Conservation (phyloP, 1,284 basidiomycete genomes). For the Pyrrhoderma noxium region DNA sequence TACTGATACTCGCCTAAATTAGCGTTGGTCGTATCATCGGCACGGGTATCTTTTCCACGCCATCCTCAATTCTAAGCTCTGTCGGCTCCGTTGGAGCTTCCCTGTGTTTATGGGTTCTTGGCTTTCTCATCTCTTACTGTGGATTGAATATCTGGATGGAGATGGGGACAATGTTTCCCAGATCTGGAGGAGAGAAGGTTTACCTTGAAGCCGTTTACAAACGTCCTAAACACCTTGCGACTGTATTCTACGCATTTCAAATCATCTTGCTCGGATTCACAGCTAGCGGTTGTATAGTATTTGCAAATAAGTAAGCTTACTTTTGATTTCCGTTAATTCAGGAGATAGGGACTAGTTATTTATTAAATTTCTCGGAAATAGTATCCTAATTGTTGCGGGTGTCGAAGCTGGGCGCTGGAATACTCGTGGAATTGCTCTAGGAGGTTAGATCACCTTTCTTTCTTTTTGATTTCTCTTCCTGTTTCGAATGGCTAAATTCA, state of each 20-base stretch:
- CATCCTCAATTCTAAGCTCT: constrained; percentile 45
- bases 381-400: constrained; percentile 43
- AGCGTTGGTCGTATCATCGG: constrained; percentile 51
- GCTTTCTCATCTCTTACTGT: constrained; percentile 43
- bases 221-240: constrained; percentile 39
- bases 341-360: not conserved
- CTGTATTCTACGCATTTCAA: constrained; percentile 40
- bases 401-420: constrained; percentile 38
- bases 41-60: constrained; percentile 58
- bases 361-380: constrained; percentile 20
- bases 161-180: constrained; percentile 46
- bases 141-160: constrained; percentile 53
- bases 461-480: no score
- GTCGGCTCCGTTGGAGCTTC: constrained; percentile 47
- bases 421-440: constrained; percentile 50
- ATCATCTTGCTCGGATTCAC: constrained; percentile 46
- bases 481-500: no score
- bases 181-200: constrained; percentile 50
- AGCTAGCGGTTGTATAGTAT: constrained; percentile 50
- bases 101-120: constrained; percentile 50
- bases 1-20: no score
- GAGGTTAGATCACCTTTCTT: constrained; percentile 29
- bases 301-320: constrained; percentile 34
- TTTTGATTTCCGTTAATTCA: no score
- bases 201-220: constrained; percentile 46